These are phyloP conservation scores for Penicillium canescens DNA, from an alignment of 495 filamentous ascomycete species.

Conservation along the genomic window DNA sequence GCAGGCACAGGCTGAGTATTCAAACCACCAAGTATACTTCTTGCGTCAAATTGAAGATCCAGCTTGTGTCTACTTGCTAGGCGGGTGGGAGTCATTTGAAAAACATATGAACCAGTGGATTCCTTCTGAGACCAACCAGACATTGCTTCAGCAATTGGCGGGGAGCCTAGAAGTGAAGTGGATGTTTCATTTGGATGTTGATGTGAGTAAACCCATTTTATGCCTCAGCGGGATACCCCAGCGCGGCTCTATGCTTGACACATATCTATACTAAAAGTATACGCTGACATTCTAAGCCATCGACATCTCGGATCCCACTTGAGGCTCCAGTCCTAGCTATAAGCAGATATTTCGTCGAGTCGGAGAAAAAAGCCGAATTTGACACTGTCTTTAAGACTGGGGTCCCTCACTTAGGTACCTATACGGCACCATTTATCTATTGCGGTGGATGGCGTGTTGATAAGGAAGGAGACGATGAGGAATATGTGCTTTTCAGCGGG, in stretches of 20 bases:
- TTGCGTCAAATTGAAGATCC: constrained; percentile 51
- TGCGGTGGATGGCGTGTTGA: constrained; percentile 6
- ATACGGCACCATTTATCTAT: constrained; percentile 25
- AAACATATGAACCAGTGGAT: constrained; percentile 50
- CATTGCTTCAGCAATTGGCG: constrained; percentile 39
- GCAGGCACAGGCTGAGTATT: constrained; percentile 39
- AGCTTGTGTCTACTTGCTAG: constrained; percentile 44
- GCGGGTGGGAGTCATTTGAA: constrained; percentile 50
- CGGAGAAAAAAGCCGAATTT: constrained; percentile 41
- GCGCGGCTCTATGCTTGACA: too few relatives aligned
- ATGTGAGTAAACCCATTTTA: not conserved
- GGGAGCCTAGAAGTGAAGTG: constrained; percentile 41
- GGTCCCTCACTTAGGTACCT: constrained; percentile 29
- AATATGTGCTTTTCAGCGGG: constrained; percentile 3
- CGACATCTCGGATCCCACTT: constrained; percentile 26
- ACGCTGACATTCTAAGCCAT: constrained; percentile 5
- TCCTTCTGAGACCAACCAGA: constrained; percentile 33
- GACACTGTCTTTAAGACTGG: constrained; percentile 29
- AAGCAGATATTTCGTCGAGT: constrained; percentile 41
- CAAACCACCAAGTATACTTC: constrained; percentile 28
- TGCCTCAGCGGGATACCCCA: not conserved
- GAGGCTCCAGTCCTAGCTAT: constrained; percentile 46
- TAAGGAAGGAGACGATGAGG: not conserved
- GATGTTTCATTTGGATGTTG: constrained; percentile 38
- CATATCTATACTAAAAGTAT: not conserved